A percentile compares a stretch with the other conserved stretches of the same genome.
phyloP scores from a whole-genome alignment of 345 rosid species.

The Dimocarpus longan region DNA sequence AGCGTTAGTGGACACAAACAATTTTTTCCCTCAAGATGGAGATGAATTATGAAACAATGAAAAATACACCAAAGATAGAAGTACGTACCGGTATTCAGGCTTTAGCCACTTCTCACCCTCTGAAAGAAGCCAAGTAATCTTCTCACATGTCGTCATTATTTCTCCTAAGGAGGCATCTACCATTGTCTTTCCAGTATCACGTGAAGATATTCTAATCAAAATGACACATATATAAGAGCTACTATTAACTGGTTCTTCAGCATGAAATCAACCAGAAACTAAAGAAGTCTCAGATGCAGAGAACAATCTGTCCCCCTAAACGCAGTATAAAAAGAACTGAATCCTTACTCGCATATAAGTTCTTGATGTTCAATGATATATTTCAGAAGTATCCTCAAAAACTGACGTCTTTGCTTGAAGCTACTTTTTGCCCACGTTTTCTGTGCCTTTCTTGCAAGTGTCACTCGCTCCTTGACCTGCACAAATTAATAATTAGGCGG shows the following conservation, averaged over 20 bases:
- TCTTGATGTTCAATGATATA: conserved; percentile 88
- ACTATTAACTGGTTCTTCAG: not conserved
- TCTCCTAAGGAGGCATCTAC: conserved; percentile 98
- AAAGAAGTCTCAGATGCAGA: not conserved
- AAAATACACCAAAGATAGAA: conserved; percentile 15
- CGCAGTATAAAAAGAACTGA: not conserved
- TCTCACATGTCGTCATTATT: conserved; percentile 99
- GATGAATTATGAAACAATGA: not conserved
- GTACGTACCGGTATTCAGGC: conserved; percentile 81
- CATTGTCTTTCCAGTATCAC: conserved; percentile 99
- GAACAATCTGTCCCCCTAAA: not conserved
- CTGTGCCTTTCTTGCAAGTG: conserved; percentile 92
- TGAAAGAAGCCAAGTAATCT: conserved; percentile 97
- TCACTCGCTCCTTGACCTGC: conserved; percentile 79
- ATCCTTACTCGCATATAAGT: conserved; percentile 95
- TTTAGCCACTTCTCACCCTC: conserved; percentile 97
- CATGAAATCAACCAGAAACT: conserved; percentile 7
- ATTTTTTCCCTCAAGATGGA: not conserved
- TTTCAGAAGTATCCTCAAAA: conserved; percentile 87
- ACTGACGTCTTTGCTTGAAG: conserved; percentile 94
- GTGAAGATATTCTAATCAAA: conserved; percentile 77
- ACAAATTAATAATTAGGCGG: conserved; percentile 17
- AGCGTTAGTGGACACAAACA: not conserved
- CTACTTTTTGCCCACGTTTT: conserved; percentile 87
- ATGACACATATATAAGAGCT: conserved; percentile 14